Evolutionary conservation across 805 yeast species (phyloP).

Genomic region (Hanseniaspora mollemarum): DNA sequence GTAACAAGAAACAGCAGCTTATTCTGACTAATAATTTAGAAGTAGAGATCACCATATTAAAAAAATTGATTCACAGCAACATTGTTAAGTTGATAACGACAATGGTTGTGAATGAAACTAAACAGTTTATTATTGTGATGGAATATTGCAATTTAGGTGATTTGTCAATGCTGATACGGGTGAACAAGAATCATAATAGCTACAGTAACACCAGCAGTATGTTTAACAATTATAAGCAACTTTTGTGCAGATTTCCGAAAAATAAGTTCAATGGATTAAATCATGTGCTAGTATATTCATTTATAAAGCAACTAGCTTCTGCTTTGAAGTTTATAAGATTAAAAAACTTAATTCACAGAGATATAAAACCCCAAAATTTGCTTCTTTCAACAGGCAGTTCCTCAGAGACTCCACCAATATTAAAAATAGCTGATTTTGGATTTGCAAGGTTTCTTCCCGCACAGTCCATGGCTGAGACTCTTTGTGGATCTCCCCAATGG

Average conservation of each 20-base stretch:
- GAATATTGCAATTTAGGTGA: slow-evolving; percentile 96
- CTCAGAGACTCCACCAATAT: slow-evolving; percentile 52
- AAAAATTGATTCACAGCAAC: slow-evolving; percentile 83
- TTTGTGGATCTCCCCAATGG: slow-evolving; percentile 94
- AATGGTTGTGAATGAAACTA: slow-evolving; percentile 45
- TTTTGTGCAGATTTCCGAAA: slow-evolving; percentile 73
- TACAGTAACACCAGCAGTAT: neutral
- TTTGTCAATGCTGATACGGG: slow-evolving; percentile 72
- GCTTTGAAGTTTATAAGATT: slow-evolving; percentile 73
- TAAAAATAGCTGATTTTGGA: slow-evolving; percentile 94
- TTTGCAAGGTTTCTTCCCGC: slow-evolving; percentile 91
- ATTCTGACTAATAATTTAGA: slow-evolving; percentile 73
- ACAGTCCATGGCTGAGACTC: slow-evolving; percentile 88
- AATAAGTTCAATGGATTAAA: slow-evolving; percentile 67
- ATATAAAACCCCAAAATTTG: slow-evolving; percentile 79
- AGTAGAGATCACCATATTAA: slow-evolving; percentile 79
- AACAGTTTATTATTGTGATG: slow-evolving; percentile 83
- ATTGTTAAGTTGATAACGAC: slow-evolving; percentile 80
- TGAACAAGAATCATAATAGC: slow-evolving; percentile 57
- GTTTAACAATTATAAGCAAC: slow-evolving; percentile 39
- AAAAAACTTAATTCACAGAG: slow-evolving; percentile 81
- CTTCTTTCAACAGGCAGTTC: slow-evolving; percentile 39
- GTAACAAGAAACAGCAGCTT: slow-evolving; percentile 60
- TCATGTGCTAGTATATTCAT: slow-evolving; percentile 66
- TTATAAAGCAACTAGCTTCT: slow-evolving; percentile 72